Conservation (phyloP, 2,329 filamentous ascomycete species). For the Fusarium scirpi region DNA sequence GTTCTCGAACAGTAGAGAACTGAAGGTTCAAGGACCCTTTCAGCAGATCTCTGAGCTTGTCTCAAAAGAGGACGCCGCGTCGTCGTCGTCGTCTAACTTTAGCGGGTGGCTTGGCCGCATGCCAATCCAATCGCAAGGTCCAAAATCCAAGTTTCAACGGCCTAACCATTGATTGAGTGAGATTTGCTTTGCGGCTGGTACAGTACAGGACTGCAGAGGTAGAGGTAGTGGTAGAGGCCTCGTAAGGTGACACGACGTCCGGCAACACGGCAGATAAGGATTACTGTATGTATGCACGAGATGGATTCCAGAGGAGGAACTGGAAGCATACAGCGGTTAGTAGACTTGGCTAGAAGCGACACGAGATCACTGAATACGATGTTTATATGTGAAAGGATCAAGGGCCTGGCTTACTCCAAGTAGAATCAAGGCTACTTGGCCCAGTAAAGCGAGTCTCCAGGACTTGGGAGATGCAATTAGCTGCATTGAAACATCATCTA, state of each 20-base stretch:
- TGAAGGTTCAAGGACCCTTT: not conserved
- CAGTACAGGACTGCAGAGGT: not conserved
- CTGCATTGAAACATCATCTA: slow-evolving; percentile 4
- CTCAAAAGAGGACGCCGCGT: slow-evolving; percentile 22
- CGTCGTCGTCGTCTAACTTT: slow-evolving; percentile 8
- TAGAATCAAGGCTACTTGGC: slow-evolving; percentile 7
- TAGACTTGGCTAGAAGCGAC: slow-evolving; percentile 33
- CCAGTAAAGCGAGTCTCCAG: slow-evolving; percentile 13
- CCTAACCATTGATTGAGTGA: slow-evolving; percentile 1
- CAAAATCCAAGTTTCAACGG: slow-evolving; percentile 8
- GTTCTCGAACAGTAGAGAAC: slow-evolving; percentile 18
- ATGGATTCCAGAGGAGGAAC: slow-evolving; percentile 12
- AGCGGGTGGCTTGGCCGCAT: slow-evolving; percentile 30
- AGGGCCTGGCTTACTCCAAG: slow-evolving; percentile 15
- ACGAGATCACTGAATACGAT: slow-evolving; percentile 46
- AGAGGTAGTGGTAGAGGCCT: not conserved
- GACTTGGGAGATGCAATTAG: not conserved
- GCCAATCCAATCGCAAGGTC: slow-evolving; percentile 31
- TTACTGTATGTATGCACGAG: slow-evolving; percentile 1
- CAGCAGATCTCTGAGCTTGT: slow-evolving; percentile 18
- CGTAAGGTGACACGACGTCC: slow-evolving; percentile 9
- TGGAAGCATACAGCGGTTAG: not conserved
- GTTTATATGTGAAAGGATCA: slow-evolving; percentile 20
- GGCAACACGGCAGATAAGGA: slow-evolving; percentile 33
- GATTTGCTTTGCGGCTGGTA: slow-evolving; percentile 27